Percentiles rank a stretch among this genome's conserved stretches.
These are phyloP conservation scores for Candolleomyces efflorescens DNA, from an alignment of 768 basidiomycete genomes.

Conservation along the genomic window DNA sequence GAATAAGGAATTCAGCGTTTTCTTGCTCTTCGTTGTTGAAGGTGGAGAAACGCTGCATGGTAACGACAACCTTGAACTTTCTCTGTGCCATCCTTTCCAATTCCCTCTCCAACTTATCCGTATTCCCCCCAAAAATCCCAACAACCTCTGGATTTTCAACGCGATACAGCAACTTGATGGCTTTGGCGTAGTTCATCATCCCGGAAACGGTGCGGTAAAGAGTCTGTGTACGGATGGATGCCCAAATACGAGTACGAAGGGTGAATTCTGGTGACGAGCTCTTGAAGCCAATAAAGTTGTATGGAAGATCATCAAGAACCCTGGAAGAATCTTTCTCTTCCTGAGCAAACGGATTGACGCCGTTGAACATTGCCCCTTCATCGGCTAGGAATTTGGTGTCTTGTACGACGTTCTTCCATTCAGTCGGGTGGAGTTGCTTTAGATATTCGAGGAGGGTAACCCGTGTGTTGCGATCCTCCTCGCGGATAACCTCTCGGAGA, in stretches of 20 bases:
- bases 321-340: conserved; percentile 82
- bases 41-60: conserved; percentile 99
- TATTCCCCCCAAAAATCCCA: conserved; percentile 95
- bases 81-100: conserved; percentile 96
- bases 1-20: conserved; percentile 95
- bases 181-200: conserved; percentile 99
- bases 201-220: conserved; percentile 98
- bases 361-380: conserved; percentile 86
- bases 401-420: conserved; percentile 99
- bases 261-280: conserved; percentile 98
- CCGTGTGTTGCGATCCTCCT: conserved; percentile 95
- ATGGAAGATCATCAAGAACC: conserved; percentile 90
- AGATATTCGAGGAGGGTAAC: conserved; percentile 97
- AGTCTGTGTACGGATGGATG: conserved; percentile 96
- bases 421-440: conserved; percentile 95
- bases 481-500: conserved; percentile 95
- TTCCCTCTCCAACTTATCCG: conserved; percentile 93
- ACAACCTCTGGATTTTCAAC: conserved; percentile 99
- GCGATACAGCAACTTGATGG: conserved; percentile 96
- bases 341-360: conserved; percentile 59
- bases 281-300: conserved; percentile 99
- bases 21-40: conserved; percentile 99
- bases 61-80: conserved; percentile 99
- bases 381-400: conserved; percentile 99
- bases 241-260: conserved; percentile 98